These are phyloP conservation scores for Nasturtium officinale DNA, from an alignment of 345 rosid genomes.

Conservation along the genomic window DNA sequence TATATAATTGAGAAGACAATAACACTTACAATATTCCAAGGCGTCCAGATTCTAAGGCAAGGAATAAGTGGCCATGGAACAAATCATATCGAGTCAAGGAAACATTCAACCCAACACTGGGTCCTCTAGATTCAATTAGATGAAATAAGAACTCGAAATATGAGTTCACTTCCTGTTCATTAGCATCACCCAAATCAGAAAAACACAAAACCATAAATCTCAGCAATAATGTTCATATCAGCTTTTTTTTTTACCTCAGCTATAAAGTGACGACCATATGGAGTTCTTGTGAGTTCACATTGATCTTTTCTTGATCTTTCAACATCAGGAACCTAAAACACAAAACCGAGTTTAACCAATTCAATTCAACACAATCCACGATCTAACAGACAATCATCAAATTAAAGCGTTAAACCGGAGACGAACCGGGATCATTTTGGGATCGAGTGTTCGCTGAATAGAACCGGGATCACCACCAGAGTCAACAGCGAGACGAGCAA, in stretches of 20 bases:
- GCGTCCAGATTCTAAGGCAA: conserved; percentile 64
- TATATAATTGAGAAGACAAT: background rate
- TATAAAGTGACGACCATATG: conserved; percentile 76
- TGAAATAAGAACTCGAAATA: conserved; percentile 71
- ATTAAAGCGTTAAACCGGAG: background rate
- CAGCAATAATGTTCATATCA: background rate
- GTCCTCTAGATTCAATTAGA: conserved; percentile 74
- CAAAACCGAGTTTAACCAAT: background rate
- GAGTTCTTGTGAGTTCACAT: conserved; percentile 79
- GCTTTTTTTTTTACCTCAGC: conserved; percentile 57
- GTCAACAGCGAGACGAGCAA: conserved; percentile 88
- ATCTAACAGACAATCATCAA: background rate
- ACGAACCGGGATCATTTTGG: conserved; percentile 65
- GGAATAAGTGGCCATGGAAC: conserved; percentile 85
- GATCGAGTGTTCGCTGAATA: conserved; percentile 69
- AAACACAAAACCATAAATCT: background rate
- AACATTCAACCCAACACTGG: conserved; percentile 61
- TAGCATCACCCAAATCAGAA: conserved; percentile 29
- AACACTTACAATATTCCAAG: conserved; percentile 78
- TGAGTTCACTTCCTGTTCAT: conserved; percentile 69
- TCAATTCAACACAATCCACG: background rate
- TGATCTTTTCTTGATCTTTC: conserved; percentile 50
- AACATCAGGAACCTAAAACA: conserved; percentile 65
- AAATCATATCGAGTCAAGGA: conserved; percentile 72
- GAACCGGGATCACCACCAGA: conserved; percentile 81